These are phyloP conservation scores for Parietichytrium sp. DNA, from an alignment of 108 stramenopile genomes.

Conservation along the genomic window DNA sequence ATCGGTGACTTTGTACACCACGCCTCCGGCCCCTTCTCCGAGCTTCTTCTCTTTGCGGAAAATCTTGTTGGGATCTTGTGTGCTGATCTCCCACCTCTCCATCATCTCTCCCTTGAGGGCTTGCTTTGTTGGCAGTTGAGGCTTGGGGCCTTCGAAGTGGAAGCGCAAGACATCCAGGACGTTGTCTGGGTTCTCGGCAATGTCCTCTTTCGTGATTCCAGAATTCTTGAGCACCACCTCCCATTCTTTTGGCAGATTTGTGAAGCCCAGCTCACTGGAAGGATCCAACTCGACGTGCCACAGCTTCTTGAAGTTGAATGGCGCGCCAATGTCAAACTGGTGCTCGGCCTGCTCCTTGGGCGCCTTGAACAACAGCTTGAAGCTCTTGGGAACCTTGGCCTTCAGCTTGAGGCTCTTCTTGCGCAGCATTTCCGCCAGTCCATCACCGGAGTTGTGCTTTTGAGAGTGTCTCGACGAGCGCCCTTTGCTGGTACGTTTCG, in stretches of 20 bases:
- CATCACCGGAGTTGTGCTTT: no score
- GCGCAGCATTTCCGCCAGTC: no score
- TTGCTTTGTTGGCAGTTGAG: constrained; percentile 32
- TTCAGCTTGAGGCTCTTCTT: constrained; percentile 2
- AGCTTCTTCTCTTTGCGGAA: constrained; percentile 60
- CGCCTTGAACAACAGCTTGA: neutral
- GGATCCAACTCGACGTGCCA: constrained; percentile 53
- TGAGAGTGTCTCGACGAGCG: no score
- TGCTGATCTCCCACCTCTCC: constrained; percentile 51
- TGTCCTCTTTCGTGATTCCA: constrained; percentile 69
- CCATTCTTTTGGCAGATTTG: constrained; percentile 61
- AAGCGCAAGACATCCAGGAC: constrained; percentile 65
- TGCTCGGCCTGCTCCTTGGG: neutral
- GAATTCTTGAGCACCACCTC: constrained; percentile 57
- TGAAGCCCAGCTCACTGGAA: constrained; percentile 47
- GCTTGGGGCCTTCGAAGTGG: constrained; percentile 65
- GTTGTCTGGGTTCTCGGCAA: constrained; percentile 60
- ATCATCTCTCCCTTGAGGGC: constrained; percentile 29
- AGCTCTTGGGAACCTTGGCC: constrained; percentile 36
- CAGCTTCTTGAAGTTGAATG: constrained; percentile 62
- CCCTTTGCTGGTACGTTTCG: no score
- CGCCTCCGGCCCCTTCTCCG: constrained; percentile 66
- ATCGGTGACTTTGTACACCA: constrained; percentile 59
- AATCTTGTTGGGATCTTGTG: constrained; percentile 56
- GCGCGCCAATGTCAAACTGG: constrained; percentile 38